phyloP scores from a whole-genome alignment of 352 stramenopile genomes.

The Pythium biforme region DNA sequence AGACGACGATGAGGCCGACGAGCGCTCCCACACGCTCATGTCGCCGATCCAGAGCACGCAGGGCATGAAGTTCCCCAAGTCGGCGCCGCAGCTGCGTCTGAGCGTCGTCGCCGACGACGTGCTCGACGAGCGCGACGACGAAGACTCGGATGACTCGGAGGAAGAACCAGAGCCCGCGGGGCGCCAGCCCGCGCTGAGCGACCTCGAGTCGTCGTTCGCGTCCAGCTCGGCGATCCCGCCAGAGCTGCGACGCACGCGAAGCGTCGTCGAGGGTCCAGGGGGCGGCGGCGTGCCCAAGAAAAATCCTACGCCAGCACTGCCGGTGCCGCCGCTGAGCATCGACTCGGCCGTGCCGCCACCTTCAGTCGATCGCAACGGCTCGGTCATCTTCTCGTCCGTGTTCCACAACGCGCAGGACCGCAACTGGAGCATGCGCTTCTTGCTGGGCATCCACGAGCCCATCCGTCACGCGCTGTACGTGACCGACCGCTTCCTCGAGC shows the following conservation, averaged over 20 bases:
- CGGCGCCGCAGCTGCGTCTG: constrained; percentile 24
- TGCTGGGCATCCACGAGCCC: constrained; percentile 76
- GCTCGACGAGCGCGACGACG: constrained; percentile 10
- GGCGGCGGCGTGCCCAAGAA: constrained; percentile 2
- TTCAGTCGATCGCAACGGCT: constrained; percentile 41
- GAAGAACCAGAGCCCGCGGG: neutral
- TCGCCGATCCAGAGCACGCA: constrained; percentile 30
- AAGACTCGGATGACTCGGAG: constrained; percentile 7
- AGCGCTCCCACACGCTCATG: constrained; percentile 17
- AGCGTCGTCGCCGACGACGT: constrained; percentile 20
- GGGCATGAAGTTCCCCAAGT: constrained; percentile 25
- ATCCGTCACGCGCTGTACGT: constrained; percentile 79
- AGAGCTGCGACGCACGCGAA: constrained; percentile 17
- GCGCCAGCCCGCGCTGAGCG: neutral
- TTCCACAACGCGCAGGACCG: constrained; percentile 45
- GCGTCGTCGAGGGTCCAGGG: constrained; percentile 13
- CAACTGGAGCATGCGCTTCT: constrained; percentile 75
- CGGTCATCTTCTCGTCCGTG: constrained; percentile 72
- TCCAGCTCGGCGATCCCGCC: constrained; percentile 15
- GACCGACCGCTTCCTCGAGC: constrained; percentile 78
- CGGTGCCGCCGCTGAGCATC: constrained; percentile 13
- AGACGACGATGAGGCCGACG: constrained; percentile 25
- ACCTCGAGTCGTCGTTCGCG: constrained; percentile 14
- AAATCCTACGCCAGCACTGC: neutral
- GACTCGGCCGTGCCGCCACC: constrained; percentile 44